Percentiles rank a stretch among this genome's conserved stretches.
phyloP scores from a whole-genome alignment of 2,329 filamentous ascomycete genomes.

The Verticillium nonalfalfae region DNA sequence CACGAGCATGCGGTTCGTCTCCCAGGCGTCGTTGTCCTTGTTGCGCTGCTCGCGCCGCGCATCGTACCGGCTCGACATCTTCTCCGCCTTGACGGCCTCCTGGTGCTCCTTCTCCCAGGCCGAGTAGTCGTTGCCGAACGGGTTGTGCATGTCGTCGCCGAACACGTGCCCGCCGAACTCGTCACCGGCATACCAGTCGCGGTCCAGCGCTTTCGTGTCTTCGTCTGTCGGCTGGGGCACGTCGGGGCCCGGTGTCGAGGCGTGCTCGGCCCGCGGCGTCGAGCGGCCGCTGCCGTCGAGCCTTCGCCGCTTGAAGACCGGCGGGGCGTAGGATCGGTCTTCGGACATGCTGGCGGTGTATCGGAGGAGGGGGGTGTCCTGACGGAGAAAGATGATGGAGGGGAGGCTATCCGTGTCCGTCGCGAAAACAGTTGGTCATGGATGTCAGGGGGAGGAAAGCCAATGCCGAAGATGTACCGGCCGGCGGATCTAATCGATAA shows the following conservation, averaged over 20 bases:
- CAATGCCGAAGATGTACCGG: neutral
- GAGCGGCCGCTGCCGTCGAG: constrained; percentile 40
- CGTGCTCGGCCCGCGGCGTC: constrained; percentile 36
- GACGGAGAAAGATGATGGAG: neutral
- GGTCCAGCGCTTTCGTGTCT: constrained; percentile 70
- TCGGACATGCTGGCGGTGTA: constrained; percentile 17
- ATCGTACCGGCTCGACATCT: constrained; percentile 64
- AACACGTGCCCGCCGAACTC: constrained; percentile 77
- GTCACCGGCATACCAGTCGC: constrained; percentile 89
- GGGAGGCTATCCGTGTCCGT: neutral
- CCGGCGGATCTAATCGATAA: neutral
- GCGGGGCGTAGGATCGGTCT: constrained; percentile 20
- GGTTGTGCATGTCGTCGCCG: constrained; percentile 89
- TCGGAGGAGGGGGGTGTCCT: neutral
- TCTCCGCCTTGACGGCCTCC: constrained; percentile 70
- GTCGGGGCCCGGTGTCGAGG: constrained; percentile 32
- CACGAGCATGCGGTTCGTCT: constrained; percentile 96
- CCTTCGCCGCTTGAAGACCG: constrained; percentile 58
- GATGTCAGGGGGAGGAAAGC: neutral
- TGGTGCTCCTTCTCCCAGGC: constrained; percentile 67
- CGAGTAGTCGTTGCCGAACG: constrained; percentile 72
- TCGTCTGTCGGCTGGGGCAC: constrained; percentile 59
- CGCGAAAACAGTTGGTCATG: too few species aligned
- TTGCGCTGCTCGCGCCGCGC: constrained; percentile 78
- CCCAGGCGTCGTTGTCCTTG: constrained; percentile 95